phyloP scores from a whole-genome alignment of 345 rosid species.

The Moringa oleifera region DNA sequence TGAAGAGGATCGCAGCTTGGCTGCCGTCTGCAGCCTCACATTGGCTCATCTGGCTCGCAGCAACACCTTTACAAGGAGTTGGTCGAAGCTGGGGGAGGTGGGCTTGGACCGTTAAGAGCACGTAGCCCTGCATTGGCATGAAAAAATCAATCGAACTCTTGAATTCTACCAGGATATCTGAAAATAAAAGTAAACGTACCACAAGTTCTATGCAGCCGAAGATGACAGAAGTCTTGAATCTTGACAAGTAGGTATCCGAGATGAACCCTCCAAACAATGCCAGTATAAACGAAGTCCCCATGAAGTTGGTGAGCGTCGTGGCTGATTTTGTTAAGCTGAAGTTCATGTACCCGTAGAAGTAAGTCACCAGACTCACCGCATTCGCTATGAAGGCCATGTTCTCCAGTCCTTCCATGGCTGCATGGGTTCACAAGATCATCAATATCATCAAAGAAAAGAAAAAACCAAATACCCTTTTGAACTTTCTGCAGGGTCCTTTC shows the following conservation, averaged over 20 bases:
- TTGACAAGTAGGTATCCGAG: conserved; percentile 53
- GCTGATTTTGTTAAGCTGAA: conserved; percentile 61
- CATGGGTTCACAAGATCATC: too few relatives aligned
- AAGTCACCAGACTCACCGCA: conserved; percentile 45
- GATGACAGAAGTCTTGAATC: conserved; percentile 56
- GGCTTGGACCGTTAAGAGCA: conserved; percentile 41
- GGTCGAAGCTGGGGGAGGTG: conserved; percentile 44
- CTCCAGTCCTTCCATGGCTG: conserved; percentile 53
- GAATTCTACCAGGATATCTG: too few relatives aligned
- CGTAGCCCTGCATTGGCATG: conserved; percentile 38
- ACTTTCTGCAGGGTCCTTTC: too few relatives aligned
- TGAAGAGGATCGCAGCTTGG: conserved; percentile 34
- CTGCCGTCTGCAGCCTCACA: conserved; percentile 30
- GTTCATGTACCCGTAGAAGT: conserved; percentile 58
- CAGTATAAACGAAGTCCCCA: conserved; percentile 47
- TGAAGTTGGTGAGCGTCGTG: conserved; percentile 56
- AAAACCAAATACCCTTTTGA: too few relatives aligned
- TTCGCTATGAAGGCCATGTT: conserved; percentile 51
- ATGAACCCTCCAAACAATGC: conserved; percentile 63
- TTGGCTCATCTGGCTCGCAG: conserved; percentile 19
- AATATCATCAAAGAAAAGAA: too few relatives aligned
- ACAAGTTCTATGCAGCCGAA: conserved; percentile 45
- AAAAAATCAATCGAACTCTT: too few relatives aligned
- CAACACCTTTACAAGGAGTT: conserved; percentile 38
- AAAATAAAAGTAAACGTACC: conserved; percentile 25